Evolutionary conservation across 2,329 filamentous ascomycete genomes (phyloP).

Genomic region (Rugonectria rugulosa): DNA sequence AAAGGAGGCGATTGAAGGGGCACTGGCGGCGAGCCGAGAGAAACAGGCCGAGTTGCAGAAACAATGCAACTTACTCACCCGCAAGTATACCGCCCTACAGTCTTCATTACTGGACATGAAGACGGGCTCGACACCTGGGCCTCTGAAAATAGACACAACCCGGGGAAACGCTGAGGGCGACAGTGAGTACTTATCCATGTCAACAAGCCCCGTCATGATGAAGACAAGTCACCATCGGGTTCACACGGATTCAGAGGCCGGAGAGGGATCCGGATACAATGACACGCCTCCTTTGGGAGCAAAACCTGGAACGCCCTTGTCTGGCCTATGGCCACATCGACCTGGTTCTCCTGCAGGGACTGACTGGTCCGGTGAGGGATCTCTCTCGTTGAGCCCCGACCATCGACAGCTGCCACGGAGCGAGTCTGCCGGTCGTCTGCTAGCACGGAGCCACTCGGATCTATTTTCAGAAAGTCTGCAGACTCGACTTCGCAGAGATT

Average conservation of each 20-base stretch:
- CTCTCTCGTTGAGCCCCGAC: constrained; percentile 46
- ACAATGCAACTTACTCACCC: constrained; percentile 57
- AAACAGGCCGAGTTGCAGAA: constrained; percentile 63
- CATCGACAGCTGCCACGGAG: constrained; percentile 56
- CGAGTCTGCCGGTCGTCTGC: constrained; percentile 41
- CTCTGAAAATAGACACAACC: constrained; percentile 33
- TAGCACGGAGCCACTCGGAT: constrained; percentile 33
- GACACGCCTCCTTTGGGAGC: constrained; percentile 52
- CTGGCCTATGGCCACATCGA: constrained; percentile 42
- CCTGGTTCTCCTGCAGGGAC: constrained; percentile 49
- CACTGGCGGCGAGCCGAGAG: constrained; percentile 59
- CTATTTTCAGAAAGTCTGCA: constrained; percentile 53
- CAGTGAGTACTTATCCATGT: constrained; percentile 46
- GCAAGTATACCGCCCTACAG: constrained; percentile 61
- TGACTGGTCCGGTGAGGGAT: constrained; percentile 39
- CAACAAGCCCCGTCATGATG: constrained; percentile 49
- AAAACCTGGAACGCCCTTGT: constrained; percentile 39
- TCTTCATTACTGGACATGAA: constrained; percentile 58
- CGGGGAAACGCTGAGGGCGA: constrained; percentile 38
- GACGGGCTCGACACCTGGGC: constrained; percentile 40
- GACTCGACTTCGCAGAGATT: constrained; percentile 56
- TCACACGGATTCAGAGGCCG: constrained; percentile 53
- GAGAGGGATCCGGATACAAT: constrained; percentile 53
- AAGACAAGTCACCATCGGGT: constrained; percentile 49
- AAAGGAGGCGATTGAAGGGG: constrained; percentile 51